Percentiles rank a stretch among this genome's conserved stretches.
Conservation (phyloP, 192 early-diverging fungal genomes). For the Irineochytrium annulatum region DNA sequence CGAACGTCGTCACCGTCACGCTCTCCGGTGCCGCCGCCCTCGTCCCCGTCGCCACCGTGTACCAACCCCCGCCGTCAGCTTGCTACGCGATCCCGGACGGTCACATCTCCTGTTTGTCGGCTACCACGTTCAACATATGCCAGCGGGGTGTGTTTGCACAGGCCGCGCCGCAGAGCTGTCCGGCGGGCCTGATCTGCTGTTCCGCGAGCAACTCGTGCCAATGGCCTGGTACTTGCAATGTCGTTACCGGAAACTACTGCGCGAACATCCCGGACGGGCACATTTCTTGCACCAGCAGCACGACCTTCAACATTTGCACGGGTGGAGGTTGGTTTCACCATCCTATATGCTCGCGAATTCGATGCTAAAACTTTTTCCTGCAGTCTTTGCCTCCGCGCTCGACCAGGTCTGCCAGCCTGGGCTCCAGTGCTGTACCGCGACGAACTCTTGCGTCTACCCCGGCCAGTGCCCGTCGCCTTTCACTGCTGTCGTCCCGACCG, state of each 20-base stretch:
- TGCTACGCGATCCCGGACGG: slow-evolving; percentile 3
- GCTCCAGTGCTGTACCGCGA: neutral
- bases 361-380: too few relatives aligned
- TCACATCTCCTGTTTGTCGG: slow-evolving; percentile 6
- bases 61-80: too few relatives aligned
- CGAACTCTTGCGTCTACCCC: neutral
- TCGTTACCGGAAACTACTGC: neutral
- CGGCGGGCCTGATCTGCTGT: slow-evolving; percentile 6
- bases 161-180: too few relatives aligned
- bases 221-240: neutral
- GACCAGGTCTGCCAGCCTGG: neutral
- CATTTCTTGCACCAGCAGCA: slow-evolving; percentile 2
- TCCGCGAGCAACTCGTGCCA: slow-evolving; percentile 3
- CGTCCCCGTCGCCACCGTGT: too few relatives aligned
- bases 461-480: neutral
- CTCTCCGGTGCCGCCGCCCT: neutral
- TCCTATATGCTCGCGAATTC: neutral
- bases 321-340: slow-evolving; percentile 6
- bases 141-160: too few relatives aligned
- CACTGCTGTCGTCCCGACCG: too few relatives aligned
- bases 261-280: neutral
- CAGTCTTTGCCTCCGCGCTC: neutral
- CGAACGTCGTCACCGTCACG: neutral
- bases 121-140: slow-evolving; percentile 1
- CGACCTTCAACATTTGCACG: slow-evolving; percentile 15